phyloP scores from a whole-genome alignment of 106 monocot species.

The Xerophyta viscosa region DNA sequence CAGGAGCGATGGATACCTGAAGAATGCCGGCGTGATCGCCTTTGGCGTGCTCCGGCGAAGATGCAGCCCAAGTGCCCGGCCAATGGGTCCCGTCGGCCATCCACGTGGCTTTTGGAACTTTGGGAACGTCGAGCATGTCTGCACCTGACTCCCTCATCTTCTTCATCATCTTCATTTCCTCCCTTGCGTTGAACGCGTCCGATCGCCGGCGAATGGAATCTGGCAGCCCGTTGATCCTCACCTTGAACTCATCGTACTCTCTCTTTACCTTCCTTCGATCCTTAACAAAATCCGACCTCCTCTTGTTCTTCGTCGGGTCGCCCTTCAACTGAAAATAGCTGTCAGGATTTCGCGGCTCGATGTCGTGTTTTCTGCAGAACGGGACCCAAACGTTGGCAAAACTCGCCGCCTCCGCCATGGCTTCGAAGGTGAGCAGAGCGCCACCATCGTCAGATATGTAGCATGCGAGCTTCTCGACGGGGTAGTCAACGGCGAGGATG shows the following conservation, averaged over 20 bases:
- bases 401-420: conserved; percentile 81
- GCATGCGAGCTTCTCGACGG: conserved; percentile 72
- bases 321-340: conserved; percentile 68
- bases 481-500: conserved; percentile 72
- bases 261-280: conserved; percentile 76
- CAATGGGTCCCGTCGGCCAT: conserved; percentile 91
- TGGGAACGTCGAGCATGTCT: conserved; percentile 26
- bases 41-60: conserved; percentile 45
- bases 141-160: conserved; percentile 42
- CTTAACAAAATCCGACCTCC: conserved; percentile 77
- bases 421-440: conserved; percentile 76
- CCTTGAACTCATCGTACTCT: conserved; percentile 94
- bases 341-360: conserved; percentile 82
- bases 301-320: conserved; percentile 85
- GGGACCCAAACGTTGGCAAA: conserved; percentile 83
- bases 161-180: conserved; percentile 72
- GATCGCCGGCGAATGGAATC: conserved; percentile 59
- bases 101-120: conserved; percentile 73
- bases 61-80: conserved; percentile 62
- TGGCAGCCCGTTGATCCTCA: conserved; percentile 75
- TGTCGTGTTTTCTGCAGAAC: conserved; percentile 78
- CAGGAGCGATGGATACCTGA: too few relatives aligned
- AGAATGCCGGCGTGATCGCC: conserved; percentile 84
- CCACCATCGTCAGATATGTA: conserved; percentile 85
- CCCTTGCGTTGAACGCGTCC: conserved; percentile 55